phyloP scores from a whole-genome alignment of 192 early-diverging fungal species.

The Fimicolochytrium jonesii region DNA sequence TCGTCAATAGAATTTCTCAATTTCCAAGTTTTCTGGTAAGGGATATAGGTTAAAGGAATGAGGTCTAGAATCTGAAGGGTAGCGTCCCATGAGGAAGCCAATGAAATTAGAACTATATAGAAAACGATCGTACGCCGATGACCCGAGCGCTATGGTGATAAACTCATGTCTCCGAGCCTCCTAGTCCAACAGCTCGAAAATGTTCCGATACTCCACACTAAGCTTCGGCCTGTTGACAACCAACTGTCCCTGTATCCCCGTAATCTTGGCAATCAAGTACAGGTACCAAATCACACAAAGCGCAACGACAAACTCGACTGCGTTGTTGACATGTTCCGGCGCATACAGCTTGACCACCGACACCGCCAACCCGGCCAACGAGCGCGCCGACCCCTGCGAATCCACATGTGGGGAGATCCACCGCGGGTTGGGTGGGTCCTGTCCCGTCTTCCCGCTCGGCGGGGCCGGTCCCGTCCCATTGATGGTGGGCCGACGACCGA shows the following conservation, averaged over 20 bases:
- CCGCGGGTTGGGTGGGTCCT: too few relatives aligned
- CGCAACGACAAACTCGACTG: slow-evolving; percentile 38
- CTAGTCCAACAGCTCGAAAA: slow-evolving; percentile 33
- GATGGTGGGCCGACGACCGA: background rate
- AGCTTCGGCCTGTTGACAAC: slow-evolving; percentile 46
- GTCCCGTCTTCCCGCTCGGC: background rate
- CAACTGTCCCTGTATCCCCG: slow-evolving; percentile 33
- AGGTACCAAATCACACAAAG: slow-evolving; percentile 40
- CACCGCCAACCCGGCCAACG: slow-evolving; percentile 26
- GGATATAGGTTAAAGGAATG: too few relatives aligned
- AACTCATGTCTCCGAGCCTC: too few relatives aligned
- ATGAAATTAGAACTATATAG: too few relatives aligned
- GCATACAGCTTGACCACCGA: slow-evolving; percentile 38
- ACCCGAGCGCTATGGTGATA: too few relatives aligned
- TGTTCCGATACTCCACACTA: slow-evolving; percentile 28
- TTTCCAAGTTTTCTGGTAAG: too few relatives aligned
- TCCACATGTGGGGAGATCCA: slow-evolving; percentile 17
- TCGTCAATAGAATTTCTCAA: too few relatives aligned
- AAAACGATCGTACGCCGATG: too few relatives aligned
- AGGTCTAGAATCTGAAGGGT: too few relatives aligned
- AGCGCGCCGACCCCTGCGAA: slow-evolving; percentile 14
- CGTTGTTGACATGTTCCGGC: slow-evolving; percentile 32
- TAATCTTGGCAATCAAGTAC: slow-evolving; percentile 31
- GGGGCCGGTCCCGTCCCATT: background rate
- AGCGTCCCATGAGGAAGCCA: too few relatives aligned